phyloP scores from a whole-genome alignment of 2,329 filamentous ascomycete genomes.

The Pleurostoma richardsiae region DNA sequence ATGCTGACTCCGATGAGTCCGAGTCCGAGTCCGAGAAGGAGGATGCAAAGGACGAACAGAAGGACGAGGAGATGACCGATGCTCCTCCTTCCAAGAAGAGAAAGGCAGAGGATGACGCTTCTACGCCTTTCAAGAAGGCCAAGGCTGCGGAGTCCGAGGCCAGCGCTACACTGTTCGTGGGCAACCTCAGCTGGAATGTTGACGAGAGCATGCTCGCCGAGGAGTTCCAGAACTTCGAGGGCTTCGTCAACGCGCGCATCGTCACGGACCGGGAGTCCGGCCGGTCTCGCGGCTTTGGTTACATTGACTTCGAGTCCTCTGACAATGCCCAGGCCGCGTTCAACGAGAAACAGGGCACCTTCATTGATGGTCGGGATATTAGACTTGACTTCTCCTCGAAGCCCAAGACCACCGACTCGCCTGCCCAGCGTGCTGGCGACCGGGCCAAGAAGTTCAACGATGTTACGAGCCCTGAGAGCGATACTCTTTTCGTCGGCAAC shows the following conservation, averaged over 20 bases:
- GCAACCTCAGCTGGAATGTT: slow-evolving; percentile 86
- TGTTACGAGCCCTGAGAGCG: slow-evolving; percentile 69
- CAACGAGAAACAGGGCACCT: slow-evolving; percentile 28
- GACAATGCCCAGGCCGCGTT: slow-evolving; percentile 37
- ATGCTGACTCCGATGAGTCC: slow-evolving; percentile 23
- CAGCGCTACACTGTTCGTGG: slow-evolving; percentile 74
- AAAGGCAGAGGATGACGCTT: slow-evolving; percentile 52
- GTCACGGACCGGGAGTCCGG: slow-evolving; percentile 78
- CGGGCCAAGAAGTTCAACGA: slow-evolving; percentile 72
- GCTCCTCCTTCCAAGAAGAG: slow-evolving; percentile 55
- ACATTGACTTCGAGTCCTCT: slow-evolving; percentile 75
- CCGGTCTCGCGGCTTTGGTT: slow-evolving; percentile 88
- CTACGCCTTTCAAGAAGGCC: slow-evolving; percentile 58
- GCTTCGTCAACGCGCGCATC: slow-evolving; percentile 68
- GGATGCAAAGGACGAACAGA: slow-evolving; percentile 30
- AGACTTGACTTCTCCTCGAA: slow-evolving; percentile 31
- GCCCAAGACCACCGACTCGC: slow-evolving; percentile 15
- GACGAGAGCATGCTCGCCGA: slow-evolving; percentile 77
- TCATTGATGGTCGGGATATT: slow-evolving; percentile 29
- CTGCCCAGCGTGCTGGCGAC: slow-evolving; percentile 51
- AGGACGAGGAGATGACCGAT: slow-evolving; percentile 15
- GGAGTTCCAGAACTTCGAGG: slow-evolving; percentile 77
- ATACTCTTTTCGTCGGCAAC: slow-evolving; percentile 91
- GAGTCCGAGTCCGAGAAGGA: slow-evolving; percentile 25
- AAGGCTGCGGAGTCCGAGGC: slow-evolving; percentile 52